Evolutionary conservation across 1,139 yeast species (phyloP).

Genomic region (Protomyces inouyei): DNA sequence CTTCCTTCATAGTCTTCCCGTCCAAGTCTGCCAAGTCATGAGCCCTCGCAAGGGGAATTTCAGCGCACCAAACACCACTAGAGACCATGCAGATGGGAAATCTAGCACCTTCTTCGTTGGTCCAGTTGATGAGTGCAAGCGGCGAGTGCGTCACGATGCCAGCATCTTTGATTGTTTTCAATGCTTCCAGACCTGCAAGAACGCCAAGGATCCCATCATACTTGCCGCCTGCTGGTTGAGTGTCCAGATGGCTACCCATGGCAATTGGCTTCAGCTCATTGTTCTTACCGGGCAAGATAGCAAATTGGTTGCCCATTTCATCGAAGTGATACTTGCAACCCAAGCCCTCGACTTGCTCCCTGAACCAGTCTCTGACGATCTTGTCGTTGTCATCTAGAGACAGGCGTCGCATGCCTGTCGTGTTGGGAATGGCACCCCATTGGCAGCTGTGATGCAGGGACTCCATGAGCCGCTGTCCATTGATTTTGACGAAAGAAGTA

Average conservation of each 20-base stretch:
- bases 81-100: constrained; percentile 64
- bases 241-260: constrained; percentile 69
- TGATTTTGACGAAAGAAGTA: not conserved
- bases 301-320: constrained; percentile 63
- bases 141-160: constrained; percentile 57
- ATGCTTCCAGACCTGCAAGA: constrained; percentile 59
- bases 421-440: not conserved
- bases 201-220: constrained; percentile 72
- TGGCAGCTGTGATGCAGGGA: not conserved
- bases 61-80: constrained; percentile 63
- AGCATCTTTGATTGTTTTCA: constrained; percentile 60
- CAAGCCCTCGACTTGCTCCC: constrained; percentile 47
- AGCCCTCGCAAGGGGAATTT: constrained; percentile 47
- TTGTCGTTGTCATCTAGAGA: not conserved
- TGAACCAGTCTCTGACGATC: constrained; percentile 62
- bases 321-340: constrained; percentile 60
- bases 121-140: constrained; percentile 63
- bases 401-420: not conserved
- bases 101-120: constrained; percentile 75
- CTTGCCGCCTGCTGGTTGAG: constrained; percentile 76
- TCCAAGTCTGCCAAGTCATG: constrained; percentile 52
- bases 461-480: not conserved
- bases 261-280: constrained; percentile 53
- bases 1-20: constrained; percentile 54
- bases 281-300: constrained; percentile 56